Evolutionary conservation across 2,329 filamentous ascomycete genomes (phyloP), one percentile per base, ranked within the genome.

Genomic region (Aspergillus caelatus): DNA sequence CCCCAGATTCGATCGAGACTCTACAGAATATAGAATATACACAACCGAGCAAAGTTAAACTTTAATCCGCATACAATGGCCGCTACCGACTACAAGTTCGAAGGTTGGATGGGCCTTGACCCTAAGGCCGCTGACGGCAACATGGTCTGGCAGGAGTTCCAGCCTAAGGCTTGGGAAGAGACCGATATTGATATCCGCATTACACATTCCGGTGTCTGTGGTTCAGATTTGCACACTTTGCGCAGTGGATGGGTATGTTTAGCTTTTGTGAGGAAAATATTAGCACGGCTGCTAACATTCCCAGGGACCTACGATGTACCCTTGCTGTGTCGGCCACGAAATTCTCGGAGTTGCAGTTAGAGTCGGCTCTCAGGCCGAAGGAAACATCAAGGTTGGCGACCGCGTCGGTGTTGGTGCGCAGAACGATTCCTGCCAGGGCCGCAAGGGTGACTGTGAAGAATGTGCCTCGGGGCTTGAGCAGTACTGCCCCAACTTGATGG

Each of bases 121-220:
- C 72, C 79, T 41, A 72, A 77, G 58, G 78, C 83, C 14, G 82
- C 77, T 43, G 67, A 85, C 54, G 85, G 85, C 62, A 84, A 84
- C 58, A 83, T 86, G 80, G 78, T 77, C 41, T 85, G 84, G 84
- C 75, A 81, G 56, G 72, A 83, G 60, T 89, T 84, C 60, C 82
- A 87, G 75, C 87, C 87, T 41, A 90, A 90, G 81, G 79, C 81
- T 14, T 90, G 87, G 84, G 84, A 87, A 54, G 88, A 90, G 73
- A 84, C 82, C 28, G 87, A 90, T 62, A 75, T 90, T 54, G 87
- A 90, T 68, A 88, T 90, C 65, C 82, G 85, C 71, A 78, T 90
- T 67, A 84, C 85, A 1, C 86, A 89, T 77, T 89, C 86, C 70
- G 87, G 88, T 64, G 84, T 90, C 67, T 91, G 88, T 73, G 88